Evolutionary conservation across 331 rosid genomes (phyloP).

Genomic region (Stylosanthes scabra): DNA sequence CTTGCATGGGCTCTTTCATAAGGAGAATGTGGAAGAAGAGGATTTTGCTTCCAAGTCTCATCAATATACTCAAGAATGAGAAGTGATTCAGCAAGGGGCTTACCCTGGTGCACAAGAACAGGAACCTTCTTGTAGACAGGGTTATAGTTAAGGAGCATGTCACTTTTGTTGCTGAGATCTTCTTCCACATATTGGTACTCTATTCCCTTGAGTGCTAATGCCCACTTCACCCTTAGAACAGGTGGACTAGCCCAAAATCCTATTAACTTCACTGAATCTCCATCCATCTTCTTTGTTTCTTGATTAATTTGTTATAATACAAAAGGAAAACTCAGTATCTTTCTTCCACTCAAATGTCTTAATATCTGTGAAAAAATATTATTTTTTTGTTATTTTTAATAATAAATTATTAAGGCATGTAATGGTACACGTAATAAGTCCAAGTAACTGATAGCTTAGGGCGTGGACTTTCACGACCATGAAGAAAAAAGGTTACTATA

Average conservation of each 20-base stretch:
- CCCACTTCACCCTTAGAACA: slow-evolving; percentile 50
- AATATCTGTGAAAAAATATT: not conserved
- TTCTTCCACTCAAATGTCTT: not conserved
- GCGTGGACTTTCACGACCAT: no score
- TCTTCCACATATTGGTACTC: slow-evolving; percentile 49
- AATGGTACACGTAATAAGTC: no score
- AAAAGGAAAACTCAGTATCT: not conserved
- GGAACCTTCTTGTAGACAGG: slow-evolving; percentile 53
- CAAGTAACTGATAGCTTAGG: no score
- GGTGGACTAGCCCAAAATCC: slow-evolving; percentile 56
- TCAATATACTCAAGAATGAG: slow-evolving; percentile 51
- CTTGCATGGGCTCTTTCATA: slow-evolving; percentile 50
- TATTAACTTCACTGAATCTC: slow-evolving; percentile 41
- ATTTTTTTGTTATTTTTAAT: not conserved
- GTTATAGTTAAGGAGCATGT: slow-evolving; percentile 52
- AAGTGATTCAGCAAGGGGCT: slow-evolving; percentile 54
- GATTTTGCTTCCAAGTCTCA: slow-evolving; percentile 52
- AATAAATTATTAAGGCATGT: no score
- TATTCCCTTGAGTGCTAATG: slow-evolving; percentile 51
- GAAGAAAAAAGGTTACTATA: no score
- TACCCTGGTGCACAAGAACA: slow-evolving; percentile 53
- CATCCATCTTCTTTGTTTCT: slow-evolving; percentile 33
- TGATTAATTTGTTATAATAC: not conserved
- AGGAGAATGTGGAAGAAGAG: slow-evolving; percentile 52
- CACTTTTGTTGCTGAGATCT: slow-evolving; percentile 49